These are phyloP conservation scores for Backusella psychrophila DNA, from an alignment of 192 early-diverging fungal species.

Conservation along the genomic window DNA sequence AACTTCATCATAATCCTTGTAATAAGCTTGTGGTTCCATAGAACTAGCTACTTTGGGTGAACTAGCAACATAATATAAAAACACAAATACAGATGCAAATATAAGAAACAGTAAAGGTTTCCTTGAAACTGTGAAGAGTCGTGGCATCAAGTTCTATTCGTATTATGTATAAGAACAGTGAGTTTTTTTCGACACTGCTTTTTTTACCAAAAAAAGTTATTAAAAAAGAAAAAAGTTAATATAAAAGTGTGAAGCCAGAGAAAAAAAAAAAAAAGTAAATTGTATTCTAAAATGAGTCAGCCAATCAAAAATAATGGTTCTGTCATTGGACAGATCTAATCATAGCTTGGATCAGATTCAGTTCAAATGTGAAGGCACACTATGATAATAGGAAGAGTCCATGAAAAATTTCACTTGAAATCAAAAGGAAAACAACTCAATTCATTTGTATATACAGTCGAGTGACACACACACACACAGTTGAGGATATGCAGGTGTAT, in stretches of 20 bases:
- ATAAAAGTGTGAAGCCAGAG: neutral
- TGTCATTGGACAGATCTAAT: too few species aligned
- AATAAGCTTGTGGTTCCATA: slow-evolving; percentile 35
- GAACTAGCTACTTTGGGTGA: slow-evolving; percentile 22
- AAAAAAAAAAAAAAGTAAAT: too few species aligned
- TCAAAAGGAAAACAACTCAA: too few species aligned
- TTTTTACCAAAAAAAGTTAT: neutral
- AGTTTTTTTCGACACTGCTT: neutral
- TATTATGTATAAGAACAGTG: neutral
- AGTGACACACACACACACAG: too few species aligned
- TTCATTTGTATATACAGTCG: too few species aligned
- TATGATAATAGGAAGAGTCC: too few species aligned
- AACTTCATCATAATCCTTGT: slow-evolving; percentile 34
- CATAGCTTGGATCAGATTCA: too few species aligned
- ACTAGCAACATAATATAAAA: slow-evolving; percentile 30
- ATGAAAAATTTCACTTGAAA: too few species aligned
- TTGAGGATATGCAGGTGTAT: too few species aligned
- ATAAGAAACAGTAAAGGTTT: slow-evolving; percentile 27
- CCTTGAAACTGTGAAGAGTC: slow-evolving; percentile 25
- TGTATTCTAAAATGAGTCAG: too few species aligned
- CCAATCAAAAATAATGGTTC: too few species aligned
- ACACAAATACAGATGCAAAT: slow-evolving; percentile 27
- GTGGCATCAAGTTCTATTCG: neutral
- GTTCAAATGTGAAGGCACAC: too few species aligned
- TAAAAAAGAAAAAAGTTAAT: neutral